Evolutionary conservation across 2,329 filamentous ascomycete genomes (phyloP), one percentile per base, ranked within the genome.

Genomic region (Epichloe gansuensis): DNA sequence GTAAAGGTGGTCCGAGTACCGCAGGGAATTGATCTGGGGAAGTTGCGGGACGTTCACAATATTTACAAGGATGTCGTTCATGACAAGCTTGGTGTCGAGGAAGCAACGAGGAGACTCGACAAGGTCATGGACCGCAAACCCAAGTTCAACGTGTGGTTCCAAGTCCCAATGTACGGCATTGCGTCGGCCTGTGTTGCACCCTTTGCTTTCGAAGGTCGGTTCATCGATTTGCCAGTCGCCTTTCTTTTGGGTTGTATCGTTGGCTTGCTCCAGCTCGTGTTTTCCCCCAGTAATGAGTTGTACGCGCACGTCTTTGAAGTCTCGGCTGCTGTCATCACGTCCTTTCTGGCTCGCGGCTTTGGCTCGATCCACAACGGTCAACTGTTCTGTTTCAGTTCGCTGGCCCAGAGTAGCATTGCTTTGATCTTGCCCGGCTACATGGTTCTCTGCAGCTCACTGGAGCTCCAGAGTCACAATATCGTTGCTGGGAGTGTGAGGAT

Each of bases 31-130:
- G 81, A 90, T 62, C 73, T 90, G 0, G 85, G 85, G 31, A 85
- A 84, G 60, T 75, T 90, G 12, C 76, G 82, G 49, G 86, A 89
- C 57, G 77, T 84, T 2, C 85, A 89, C 59, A 78, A 85, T 58
- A 80, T 89, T 51, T 90, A 90, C 70, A 90, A 90, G 64, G 80
- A 87, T 53, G 85, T 89, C n/a, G 79, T 89, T 1, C 85, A 89
- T 61, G 85, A 89, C 63, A 73, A 78, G n/a, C 77, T 88, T 8
- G 75, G 81, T 9, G 82, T 86, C 0, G 84, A 88, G 42, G 83
- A 87, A 57, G 85, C 84, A 1, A 84, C 78, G 1, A 66, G 70
- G 9, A 73, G 77, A 17, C 69, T 89, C 0, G 77, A 86, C 46
- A 73, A 75, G 2, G 72, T 80, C 5, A 75, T 75, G 53, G 60